Percentiles rank a stretch among this genome's conserved stretches.
These are phyloP conservation scores for Geosiphon pyriformis DNA, from an alignment of 192 early-diverging fungal species.

Conservation along the genomic window DNA sequence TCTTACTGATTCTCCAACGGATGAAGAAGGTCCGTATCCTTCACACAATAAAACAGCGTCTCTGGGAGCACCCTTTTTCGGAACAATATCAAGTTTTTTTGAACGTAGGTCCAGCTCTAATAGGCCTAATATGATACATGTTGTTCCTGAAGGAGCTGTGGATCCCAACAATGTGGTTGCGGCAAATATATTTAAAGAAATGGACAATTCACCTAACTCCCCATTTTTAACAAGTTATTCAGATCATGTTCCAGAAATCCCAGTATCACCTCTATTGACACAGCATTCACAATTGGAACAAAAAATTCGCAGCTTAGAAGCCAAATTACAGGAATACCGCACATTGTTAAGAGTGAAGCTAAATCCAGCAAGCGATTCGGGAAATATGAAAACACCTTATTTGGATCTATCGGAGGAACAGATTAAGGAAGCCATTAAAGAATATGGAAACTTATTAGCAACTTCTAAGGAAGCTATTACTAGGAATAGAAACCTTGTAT, in stretches of 20 bases:
- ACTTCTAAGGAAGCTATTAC: slow-evolving; percentile 47
- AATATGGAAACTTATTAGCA: slow-evolving; percentile 39
- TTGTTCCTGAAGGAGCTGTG: slow-evolving; percentile 48
- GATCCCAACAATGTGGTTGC: slow-evolving; percentile 52
- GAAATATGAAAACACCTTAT: slow-evolving; percentile 21
- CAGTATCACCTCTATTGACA: slow-evolving; percentile 47
- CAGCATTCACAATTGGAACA: slow-evolving; percentile 46
- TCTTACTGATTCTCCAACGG: slow-evolving; percentile 37
- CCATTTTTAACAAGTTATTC: slow-evolving; percentile 22
- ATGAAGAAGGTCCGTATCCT: slow-evolving; percentile 22
- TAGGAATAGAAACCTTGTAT: slow-evolving; percentile 44
- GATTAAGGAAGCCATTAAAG: slow-evolving; percentile 40
- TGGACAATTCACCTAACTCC: slow-evolving; percentile 30
- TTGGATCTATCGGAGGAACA: slow-evolving; percentile 33
- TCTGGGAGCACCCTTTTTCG: slow-evolving; percentile 28
- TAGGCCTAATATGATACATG: slow-evolving; percentile 26
- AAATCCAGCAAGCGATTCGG: slow-evolving; percentile 6
- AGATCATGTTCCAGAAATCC: slow-evolving; percentile 53
- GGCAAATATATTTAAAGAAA: slow-evolving; percentile 45
- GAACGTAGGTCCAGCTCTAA: too few relatives aligned
- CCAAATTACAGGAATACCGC: slow-evolving; percentile 33
- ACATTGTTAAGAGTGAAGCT: slow-evolving; percentile 5
- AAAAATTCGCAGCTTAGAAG: slow-evolving; percentile 33
- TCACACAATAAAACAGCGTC: slow-evolving; percentile 31
- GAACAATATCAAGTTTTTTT: slow-evolving; percentile 33